Evolutionary conservation across 1,284 basidiomycete genomes (phyloP), one percentile per base, ranked within the genome.

Genomic region (Austroboletus novae-zelandiae): DNA sequence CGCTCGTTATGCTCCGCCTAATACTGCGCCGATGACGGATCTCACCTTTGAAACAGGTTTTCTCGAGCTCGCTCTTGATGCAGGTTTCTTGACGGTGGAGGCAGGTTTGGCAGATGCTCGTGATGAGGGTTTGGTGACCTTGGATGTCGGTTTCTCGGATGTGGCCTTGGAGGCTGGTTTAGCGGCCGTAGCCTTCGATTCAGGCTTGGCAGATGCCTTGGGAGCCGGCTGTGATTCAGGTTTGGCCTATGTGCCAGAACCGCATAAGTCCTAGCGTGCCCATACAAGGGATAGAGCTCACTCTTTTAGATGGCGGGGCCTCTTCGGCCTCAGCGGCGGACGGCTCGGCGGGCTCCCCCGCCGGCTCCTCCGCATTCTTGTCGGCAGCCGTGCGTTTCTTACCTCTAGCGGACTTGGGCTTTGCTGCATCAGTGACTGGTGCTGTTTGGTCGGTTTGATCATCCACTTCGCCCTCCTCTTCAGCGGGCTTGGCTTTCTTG

Each of bases 391-490:
- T 75, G 59, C 84, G 77, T 68, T 88, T 86, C 65, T 72, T 78
- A 23, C 81, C 78, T 55, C 74, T 74, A 37, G 75, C 56, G 29
- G 80, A 73, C 66, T 84, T 86, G 31, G 80, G 79, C 58, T 85
- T 84, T 18, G 49, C 3, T 29, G 45, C 50, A 32, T 59, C 60
- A 11, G 47, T 13, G 3, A 20, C 5, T 45, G 71, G 73, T 13
- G 61, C 71, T 2, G 68, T 57, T 5, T 56, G 56, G 15, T 61
- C 71, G 4, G 68, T 56, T 4, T 57, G 57, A 39, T 70, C 67
- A 23, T 74, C 71, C 45, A 35, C 60, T 43, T 72, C 78, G 48
- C 47, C 60, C 6, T 60, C 62, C 63, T 85, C 63, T 20, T 65
- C 65, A 42, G 53, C 58, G 55, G 67, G 54, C 36, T 69, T 69